Conservation (phyloP, 2,329 filamentous ascomycete species). For the Trichoderma asperellum region DNA sequence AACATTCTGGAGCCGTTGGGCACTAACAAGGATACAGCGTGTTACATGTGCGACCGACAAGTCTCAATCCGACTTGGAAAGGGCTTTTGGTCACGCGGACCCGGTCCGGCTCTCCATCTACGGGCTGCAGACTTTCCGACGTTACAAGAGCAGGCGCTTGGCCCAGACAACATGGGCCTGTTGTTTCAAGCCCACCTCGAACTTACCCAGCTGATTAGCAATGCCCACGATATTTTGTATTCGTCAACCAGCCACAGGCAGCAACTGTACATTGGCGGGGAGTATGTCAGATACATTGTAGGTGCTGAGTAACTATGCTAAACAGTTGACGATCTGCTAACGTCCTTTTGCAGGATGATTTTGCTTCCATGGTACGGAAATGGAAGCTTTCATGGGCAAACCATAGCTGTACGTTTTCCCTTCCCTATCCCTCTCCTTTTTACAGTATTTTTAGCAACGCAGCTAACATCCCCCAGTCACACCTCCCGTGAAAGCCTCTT, state of each 20-base stretch:
- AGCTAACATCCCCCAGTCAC: background rate
- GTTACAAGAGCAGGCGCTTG: conserved; percentile 7
- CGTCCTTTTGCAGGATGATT: background rate
- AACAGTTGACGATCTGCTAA: background rate
- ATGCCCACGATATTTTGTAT: background rate
- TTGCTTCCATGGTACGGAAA: conserved; percentile 14
- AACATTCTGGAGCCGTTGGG: background rate
- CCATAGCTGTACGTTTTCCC: background rate
- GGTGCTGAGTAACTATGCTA: background rate
- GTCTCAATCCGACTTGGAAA: conserved; percentile 13
- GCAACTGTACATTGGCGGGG: background rate
- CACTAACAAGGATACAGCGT: background rate
- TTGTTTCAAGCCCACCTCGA: conserved; percentile 9
- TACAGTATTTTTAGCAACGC: background rate
- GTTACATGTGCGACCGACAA: conserved; percentile 12
- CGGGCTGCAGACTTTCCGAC: conserved; percentile 12
- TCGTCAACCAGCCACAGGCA: background rate
- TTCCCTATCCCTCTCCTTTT: background rate
- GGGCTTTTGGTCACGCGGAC: conserved; percentile 4
- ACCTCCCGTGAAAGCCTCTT: background rate
- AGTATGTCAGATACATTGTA: background rate
- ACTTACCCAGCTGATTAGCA: conserved; percentile 3
- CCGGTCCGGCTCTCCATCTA: conserved; percentile 1
- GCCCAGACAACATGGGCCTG: conserved; percentile 12
- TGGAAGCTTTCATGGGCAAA: conserved; percentile 15